Evolutionary conservation across 2,329 filamentous ascomycete species (phyloP).

Genomic region (Cadophora gregata): DNA sequence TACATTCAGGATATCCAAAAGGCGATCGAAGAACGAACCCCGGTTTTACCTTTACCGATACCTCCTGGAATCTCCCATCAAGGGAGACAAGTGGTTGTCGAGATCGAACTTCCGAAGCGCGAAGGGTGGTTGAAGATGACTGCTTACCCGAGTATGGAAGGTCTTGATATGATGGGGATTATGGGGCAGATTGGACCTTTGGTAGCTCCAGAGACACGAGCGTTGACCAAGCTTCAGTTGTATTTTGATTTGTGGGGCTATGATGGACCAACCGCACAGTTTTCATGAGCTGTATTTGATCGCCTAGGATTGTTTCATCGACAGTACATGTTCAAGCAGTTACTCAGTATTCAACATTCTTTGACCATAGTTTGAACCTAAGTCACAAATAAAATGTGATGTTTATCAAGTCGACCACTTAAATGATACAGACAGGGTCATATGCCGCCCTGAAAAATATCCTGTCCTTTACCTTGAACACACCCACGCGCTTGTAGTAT

Average conservation of each 20-base stretch:
- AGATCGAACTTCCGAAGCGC: not conserved
- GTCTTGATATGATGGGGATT: not conserved
- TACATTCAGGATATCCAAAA: not conserved
- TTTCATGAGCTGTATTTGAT: not conserved
- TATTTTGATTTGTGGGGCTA: constrained; percentile 1
- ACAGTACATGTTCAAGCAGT: no score
- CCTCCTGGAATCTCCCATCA: not conserved
- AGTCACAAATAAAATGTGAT: no score
- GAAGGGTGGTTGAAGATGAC: constrained; percentile 1
- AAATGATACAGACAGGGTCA: not conserved
- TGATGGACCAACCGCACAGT: not conserved
- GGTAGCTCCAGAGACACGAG: not conserved
- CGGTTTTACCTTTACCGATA: not conserved
- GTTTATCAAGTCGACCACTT: not conserved
- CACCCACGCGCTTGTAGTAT: not conserved
- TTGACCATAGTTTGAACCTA: no score
- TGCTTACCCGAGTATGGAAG: not conserved
- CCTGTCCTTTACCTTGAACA: not conserved
- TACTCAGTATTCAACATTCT: no score
- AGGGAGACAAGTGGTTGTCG: not conserved
- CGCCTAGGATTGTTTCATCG: not conserved
- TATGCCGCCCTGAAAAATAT: not conserved
- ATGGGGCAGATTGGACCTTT: not conserved
- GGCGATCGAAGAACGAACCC: not conserved
- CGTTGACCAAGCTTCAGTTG: not conserved